Evolutionary conservation across 2,329 filamentous ascomycete genomes (phyloP).

Genomic region (Tolypocladium paradoxum): DNA sequence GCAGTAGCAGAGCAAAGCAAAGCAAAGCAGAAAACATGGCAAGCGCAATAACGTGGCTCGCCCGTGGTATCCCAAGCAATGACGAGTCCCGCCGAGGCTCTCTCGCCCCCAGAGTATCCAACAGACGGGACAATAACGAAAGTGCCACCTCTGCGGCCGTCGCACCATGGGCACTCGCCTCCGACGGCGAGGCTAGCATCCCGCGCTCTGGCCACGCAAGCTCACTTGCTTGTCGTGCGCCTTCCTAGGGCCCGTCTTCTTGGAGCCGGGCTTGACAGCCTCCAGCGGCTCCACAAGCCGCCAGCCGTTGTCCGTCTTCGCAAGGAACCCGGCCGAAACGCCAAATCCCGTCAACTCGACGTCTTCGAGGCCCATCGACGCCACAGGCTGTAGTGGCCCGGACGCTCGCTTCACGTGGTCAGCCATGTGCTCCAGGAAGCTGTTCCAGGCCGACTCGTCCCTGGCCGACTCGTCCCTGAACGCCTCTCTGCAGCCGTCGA

Average conservation of each 20-base stretch:
- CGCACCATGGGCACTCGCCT: not conserved
- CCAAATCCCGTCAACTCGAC: not conserved
- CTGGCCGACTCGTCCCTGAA: too few species aligned
- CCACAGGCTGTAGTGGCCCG: not conserved
- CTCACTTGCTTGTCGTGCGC: too few species aligned
- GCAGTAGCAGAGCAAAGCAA: too few species aligned
- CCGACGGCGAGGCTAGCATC: not conserved
- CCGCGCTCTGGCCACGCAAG: not conserved
- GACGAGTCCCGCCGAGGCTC: not conserved
- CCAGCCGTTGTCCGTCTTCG: not conserved
- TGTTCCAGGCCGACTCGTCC: conserved; percentile 64
- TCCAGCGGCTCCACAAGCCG: not conserved
- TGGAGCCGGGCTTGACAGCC: not conserved
- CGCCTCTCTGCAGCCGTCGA: conserved; percentile 41
- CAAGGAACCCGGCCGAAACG: not conserved
- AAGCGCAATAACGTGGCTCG: not conserved
- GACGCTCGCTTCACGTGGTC: conserved; percentile 54
- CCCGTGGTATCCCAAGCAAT: not conserved
- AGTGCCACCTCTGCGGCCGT: not conserved
- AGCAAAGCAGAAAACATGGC: not conserved
- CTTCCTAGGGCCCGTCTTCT: not conserved
- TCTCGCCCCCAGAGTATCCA: not conserved
- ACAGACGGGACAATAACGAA: not conserved
- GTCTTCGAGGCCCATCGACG: not conserved
- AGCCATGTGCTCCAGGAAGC: conserved; percentile 79